Percentiles rank a stretch among this genome's conserved stretches.
phyloP scores from a whole-genome alignment of 768 basidiomycete genomes.

The Hygrocybe coccinea region DNA sequence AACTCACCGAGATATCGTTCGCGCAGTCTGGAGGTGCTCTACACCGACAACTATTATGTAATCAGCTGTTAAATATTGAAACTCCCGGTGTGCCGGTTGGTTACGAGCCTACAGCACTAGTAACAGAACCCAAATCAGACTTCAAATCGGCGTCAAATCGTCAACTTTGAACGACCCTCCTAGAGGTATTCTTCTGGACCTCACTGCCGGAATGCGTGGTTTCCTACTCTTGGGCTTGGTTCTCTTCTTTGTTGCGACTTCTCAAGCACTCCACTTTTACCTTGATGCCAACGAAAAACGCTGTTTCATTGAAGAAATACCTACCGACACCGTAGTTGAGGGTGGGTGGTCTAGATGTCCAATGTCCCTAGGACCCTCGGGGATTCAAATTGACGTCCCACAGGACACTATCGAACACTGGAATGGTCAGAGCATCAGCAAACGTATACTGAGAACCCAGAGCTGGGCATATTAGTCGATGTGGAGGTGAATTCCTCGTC shows the following conservation, averaged over 20 bases:
- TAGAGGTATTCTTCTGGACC: too few species aligned
- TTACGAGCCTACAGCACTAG: too few species aligned
- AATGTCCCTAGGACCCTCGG: background rate
- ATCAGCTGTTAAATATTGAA: too few species aligned
- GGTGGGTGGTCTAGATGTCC: constrained; percentile 42
- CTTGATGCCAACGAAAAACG: constrained; percentile 89
- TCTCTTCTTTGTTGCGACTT: constrained; percentile 39
- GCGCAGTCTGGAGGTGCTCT: too few species aligned
- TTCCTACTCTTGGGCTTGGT: constrained; percentile 20
- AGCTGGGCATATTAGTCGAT: constrained; percentile 85
- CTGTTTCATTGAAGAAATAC: constrained; percentile 96
- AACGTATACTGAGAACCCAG: constrained; percentile 62
- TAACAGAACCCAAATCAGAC: too few species aligned
- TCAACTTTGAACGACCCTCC: too few species aligned
- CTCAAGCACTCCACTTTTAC: constrained; percentile 90
- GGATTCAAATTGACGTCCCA: constrained; percentile 5
- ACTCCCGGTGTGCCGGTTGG: too few species aligned
- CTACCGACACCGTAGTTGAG: constrained; percentile 91
- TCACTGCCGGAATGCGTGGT: too few species aligned
- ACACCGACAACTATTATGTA: too few species aligned
- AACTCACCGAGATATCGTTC: too few species aligned
- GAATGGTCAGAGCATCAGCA: constrained; percentile 81
- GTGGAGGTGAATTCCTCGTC: constrained; percentile 65
- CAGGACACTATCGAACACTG: constrained; percentile 88
- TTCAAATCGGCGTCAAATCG: too few species aligned